Base-by-base conservation (phyloP, 768 basidiomycete genomes). In the Nidula microcarpa region DNA sequence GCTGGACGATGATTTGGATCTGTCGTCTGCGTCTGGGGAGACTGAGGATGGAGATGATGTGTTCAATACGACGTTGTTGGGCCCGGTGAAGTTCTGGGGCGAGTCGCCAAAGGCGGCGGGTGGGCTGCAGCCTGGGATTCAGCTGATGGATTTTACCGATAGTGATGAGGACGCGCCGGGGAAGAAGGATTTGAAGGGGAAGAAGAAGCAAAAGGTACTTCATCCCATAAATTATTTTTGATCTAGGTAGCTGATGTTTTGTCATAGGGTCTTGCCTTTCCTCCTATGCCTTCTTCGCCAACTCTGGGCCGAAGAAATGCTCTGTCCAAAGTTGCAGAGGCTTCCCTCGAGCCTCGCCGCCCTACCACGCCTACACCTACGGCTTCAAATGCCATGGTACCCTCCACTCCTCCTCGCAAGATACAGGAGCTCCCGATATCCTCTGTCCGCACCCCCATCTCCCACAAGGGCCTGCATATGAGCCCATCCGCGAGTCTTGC, bases 381-480 rank as follows among this genome's bases (percentile, higher is more conserved):
- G 3, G 23, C 23, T 30, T 30, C 23, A 30, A 30, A 30, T 6
- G 55, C 56, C 32, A 53, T 57, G 6, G 69, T 74, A 9, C 79
- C 81, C 36, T 67, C 71, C 6, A 73, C 74, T 5, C 74, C 74
- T 50, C 72, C 63, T n/a, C 65, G 68, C 35, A 65, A 58, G 45
- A 57, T 52, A 45, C 63, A 61, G 46, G 48, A 55, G 32, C 63
- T 70, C 46, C 74, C 76, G 18, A 69, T 86, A 14, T 87, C 87
- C 1, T 81, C 85, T 0, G 66, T 74, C 16, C 78, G 78, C n/a
- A 88, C 87, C 1, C 86, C 87, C 0, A 65, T 89, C 6, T 87
- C 86, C 0, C 84, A 87, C 62, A 80, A 77, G 58, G 86, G 85
- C 37, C 62, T 86, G 35, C 82, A 86, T 58, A 86, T 85, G 85